Evolutionary conservation across 768 basidiomycete genomes (phyloP).

Genomic region (Lentinus tigrinus): DNA sequence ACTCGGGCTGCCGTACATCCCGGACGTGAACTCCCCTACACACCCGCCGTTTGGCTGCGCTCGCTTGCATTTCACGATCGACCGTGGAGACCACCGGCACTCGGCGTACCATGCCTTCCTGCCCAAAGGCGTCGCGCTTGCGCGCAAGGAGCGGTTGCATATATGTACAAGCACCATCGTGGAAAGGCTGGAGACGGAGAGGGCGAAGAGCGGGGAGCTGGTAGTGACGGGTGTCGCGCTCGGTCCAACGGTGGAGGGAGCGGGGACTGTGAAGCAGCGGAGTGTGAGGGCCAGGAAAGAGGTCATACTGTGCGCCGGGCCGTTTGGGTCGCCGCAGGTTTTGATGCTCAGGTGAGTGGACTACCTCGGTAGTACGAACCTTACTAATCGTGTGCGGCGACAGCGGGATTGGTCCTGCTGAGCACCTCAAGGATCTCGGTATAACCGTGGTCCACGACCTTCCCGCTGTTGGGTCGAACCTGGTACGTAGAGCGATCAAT

Average conservation of each 20-base stretch:
- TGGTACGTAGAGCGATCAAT: slow-evolving; percentile 17
- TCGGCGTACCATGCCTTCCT: slow-evolving; percentile 25
- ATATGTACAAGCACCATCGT: slow-evolving; percentile 23
- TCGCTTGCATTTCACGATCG: slow-evolving; percentile 24
- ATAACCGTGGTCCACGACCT: slow-evolving; percentile 22
- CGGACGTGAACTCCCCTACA: slow-evolving; percentile 23
- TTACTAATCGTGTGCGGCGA: neutral
- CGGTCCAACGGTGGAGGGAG: neutral
- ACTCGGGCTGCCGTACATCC: slow-evolving; percentile 21
- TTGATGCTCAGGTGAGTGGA: slow-evolving; percentile 32
- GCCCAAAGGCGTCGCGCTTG: slow-evolving; percentile 8
- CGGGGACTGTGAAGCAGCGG: neutral
- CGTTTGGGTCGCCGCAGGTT: slow-evolving; percentile 36
- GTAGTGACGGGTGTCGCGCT: slow-evolving; percentile 13
- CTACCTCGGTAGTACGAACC: neutral
- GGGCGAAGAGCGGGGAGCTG: neutral
- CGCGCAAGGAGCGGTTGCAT: slow-evolving; percentile 11
- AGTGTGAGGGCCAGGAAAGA: slow-evolving; percentile 17
- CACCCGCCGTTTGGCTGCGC: slow-evolving; percentile 20
- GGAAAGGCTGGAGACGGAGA: slow-evolving; percentile 13
- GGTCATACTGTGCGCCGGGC: slow-evolving; percentile 25
- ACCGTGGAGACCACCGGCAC: slow-evolving; percentile 15
- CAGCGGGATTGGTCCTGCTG: slow-evolving; percentile 27
- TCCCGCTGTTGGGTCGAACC: slow-evolving; percentile 28
- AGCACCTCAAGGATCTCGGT: slow-evolving; percentile 21